phyloP scores from a whole-genome alignment of 139 green algal genomes.

The Tetradesmus lagerheimii region DNA sequence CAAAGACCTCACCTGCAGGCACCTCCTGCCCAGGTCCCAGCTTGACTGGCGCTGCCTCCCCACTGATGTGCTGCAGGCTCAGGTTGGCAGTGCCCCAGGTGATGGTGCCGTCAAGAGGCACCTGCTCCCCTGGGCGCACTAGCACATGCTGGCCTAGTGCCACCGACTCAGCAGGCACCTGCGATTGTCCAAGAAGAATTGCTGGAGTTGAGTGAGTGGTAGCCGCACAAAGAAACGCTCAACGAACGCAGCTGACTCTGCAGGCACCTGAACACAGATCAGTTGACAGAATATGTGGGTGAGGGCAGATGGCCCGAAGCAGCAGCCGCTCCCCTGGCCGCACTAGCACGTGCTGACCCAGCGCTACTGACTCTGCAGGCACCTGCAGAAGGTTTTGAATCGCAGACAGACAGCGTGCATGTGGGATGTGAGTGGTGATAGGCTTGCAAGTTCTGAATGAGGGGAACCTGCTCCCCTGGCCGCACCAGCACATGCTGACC shows the following conservation, averaged over 20 bases:
- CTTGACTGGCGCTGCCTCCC: conserved; percentile 71
- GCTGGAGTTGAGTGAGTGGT: no score
- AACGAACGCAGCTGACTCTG: no score
- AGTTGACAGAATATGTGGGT: no score
- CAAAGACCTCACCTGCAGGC: conserved; percentile 46
- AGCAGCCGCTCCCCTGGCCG: conserved; percentile 84
- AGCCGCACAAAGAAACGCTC: no score
- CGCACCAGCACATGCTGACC: conserved; percentile 80
- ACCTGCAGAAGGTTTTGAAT: no score
- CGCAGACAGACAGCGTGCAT: no score
- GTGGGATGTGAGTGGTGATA: no score
- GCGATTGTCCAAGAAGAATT: no score
- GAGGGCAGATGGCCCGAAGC: no score
- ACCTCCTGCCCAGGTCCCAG: conserved; percentile 52
- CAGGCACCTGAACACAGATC: no score
- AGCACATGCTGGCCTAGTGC: conserved; percentile 72
- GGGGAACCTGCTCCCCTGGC: conserved; percentile 82
- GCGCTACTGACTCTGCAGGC: conserved; percentile 53
- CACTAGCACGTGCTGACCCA: conserved; percentile 79
- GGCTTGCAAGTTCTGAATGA: no score
- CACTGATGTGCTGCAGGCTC: conserved; percentile 83
- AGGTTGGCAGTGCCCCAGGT: conserved; percentile 79
- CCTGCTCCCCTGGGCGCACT: conserved; percentile 82
- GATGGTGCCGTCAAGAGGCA: conserved; percentile 86
- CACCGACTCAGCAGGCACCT: conserved; percentile 59